Percentiles rank a stretch among this genome's conserved stretches.
phyloP scores from a whole-genome alignment of 306 rosid species.

The Abrus pulchellus region DNA sequence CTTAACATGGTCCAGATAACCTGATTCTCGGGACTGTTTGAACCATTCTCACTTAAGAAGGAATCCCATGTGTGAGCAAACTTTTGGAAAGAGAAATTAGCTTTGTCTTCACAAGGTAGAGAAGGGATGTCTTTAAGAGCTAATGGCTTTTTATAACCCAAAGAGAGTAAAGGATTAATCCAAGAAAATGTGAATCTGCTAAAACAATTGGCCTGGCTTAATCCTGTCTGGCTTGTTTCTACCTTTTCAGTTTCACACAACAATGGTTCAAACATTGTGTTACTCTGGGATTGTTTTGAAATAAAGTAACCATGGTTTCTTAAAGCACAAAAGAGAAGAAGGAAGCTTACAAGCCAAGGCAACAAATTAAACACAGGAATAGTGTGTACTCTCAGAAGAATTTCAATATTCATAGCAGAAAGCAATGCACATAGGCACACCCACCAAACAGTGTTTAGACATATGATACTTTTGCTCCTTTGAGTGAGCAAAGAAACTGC shows the following conservation, averaged over 20 bases:
- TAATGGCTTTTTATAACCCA: constrained; percentile 63
- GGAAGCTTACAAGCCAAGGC: constrained; percentile 49
- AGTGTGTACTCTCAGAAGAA: constrained; percentile 34
- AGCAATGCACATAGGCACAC: constrained; percentile 44
- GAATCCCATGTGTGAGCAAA: constrained; percentile 63
- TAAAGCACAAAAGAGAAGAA: constrained; percentile 57
- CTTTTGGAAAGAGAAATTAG: constrained; percentile 53
- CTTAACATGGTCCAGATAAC: constrained; percentile 53
- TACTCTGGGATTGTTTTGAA: constrained; percentile 22
- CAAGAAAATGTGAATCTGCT: constrained; percentile 67
- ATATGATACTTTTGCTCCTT: constrained; percentile 46
- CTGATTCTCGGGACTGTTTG: constrained; percentile 48
- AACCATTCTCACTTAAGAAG: constrained; percentile 37
- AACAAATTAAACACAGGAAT: constrained; percentile 43
- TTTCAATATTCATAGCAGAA: constrained; percentile 51
- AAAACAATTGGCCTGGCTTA: constrained; percentile 44
- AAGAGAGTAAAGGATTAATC: constrained; percentile 62
- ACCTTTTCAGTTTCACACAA: constrained; percentile 42
- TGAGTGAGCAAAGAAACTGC: constrained; percentile 55
- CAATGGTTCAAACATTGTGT: constrained; percentile 53
- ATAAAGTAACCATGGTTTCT: constrained; percentile 42
- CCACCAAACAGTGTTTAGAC: constrained; percentile 59
- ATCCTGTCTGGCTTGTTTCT: constrained; percentile 22
- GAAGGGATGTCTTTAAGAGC: constrained; percentile 64
- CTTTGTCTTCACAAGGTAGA: constrained; percentile 66